Percentiles rank a stretch among this genome's conserved stretches.
Conservation (phyloP, 1,284 basidiomycete genomes). For the Trametes polyzona region DNA sequence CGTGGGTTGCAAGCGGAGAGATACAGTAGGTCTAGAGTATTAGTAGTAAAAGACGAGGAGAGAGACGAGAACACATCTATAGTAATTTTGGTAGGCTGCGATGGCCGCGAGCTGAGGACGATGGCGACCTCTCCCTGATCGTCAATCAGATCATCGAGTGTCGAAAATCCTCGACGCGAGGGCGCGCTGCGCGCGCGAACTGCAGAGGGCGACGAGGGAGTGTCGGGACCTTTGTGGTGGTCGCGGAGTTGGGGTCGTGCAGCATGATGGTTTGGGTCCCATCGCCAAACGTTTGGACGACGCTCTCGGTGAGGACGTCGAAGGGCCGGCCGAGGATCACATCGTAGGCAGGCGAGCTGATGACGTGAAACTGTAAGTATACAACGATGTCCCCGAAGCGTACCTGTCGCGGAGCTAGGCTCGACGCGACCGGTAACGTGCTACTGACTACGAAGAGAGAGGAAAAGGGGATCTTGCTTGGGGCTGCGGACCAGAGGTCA, state of each 20-base stretch:
- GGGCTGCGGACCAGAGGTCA: too few relatives aligned
- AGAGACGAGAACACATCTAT: conserved; percentile 7
- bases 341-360: conserved; percentile 36
- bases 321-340: conserved; percentile 40
- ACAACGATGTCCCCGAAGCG: conserved; percentile 14
- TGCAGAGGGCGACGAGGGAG: conserved; percentile 14
- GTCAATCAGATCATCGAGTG: conserved; percentile 11
- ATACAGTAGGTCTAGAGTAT: conserved; percentile 8
- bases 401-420: conserved; percentile 26
- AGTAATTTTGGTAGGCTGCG: neutral
- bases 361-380: conserved; percentile 32
- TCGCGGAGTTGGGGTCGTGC: conserved; percentile 30
- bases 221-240: conserved; percentile 28
- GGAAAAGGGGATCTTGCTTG: too few relatives aligned
- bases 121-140: conserved; percentile 13
- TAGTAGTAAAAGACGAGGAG: neutral
- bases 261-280: conserved; percentile 32
- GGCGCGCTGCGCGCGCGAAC: neutral
- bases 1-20: conserved; percentile 10
- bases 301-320: conserved; percentile 34
- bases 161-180: neutral
- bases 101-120: neutral
- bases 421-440: too few relatives aligned
- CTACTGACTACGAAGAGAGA: too few relatives aligned
- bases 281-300: conserved; percentile 27